Evolutionary conservation across 768 basidiomycete species (phyloP).

Genomic region (Hypsizygus marmoreus): DNA sequence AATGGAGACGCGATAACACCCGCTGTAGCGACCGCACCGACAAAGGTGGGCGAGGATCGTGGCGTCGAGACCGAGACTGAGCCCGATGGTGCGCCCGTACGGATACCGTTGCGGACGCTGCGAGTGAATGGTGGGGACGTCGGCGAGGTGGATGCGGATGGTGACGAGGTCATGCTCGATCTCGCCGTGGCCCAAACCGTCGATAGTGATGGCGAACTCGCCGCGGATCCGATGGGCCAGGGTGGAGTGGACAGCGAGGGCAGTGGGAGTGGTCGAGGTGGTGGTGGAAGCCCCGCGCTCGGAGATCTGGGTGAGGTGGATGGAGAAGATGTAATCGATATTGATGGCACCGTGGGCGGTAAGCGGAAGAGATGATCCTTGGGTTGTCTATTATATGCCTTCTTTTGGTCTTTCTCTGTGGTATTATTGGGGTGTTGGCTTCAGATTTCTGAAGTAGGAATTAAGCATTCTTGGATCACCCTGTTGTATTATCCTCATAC

Average conservation of each 20-base stretch:
- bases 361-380: conserved; percentile 34
- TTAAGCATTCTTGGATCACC: too few relatives aligned
- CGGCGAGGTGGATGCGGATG: conserved; percentile 13
- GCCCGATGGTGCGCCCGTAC: neutral
- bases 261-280: conserved; percentile 8
- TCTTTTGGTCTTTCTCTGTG: neutral
- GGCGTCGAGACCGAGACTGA: conserved; percentile 1
- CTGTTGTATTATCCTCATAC: too few relatives aligned
- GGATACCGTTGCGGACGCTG: conserved; percentile 8
- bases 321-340: conserved; percentile 17
- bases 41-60: conserved; percentile 1
- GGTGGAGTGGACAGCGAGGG: conserved; percentile 14
- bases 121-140: conserved; percentile 12
- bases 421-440: too few relatives aligned
- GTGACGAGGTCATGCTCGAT: conserved; percentile 12
- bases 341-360: conserved; percentile 36
- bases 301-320: conserved; percentile 14
- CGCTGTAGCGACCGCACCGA: neutral
- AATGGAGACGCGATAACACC: conserved; percentile 1
- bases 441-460: too few relatives aligned
- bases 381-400: neutral
- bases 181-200: neutral
- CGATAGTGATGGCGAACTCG: neutral
- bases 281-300: neutral
- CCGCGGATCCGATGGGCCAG: neutral